Evolutionary conservation across 371 early-diverging fungal species (phyloP).

Genomic region (Mortierella sp.): DNA sequence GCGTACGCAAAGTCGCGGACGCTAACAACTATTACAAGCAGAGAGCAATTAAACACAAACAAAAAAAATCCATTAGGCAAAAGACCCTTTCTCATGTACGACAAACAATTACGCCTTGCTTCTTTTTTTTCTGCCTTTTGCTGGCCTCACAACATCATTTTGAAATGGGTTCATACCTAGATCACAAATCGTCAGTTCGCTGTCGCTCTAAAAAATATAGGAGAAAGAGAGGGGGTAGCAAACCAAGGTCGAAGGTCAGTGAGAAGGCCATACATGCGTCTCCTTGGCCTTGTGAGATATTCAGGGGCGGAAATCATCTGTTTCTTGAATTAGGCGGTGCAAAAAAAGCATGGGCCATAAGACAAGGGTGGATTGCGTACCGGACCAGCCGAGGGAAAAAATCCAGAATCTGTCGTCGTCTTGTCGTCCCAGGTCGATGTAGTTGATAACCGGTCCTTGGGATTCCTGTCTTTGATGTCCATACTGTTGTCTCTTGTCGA

Average conservation of each 20-base stretch:
- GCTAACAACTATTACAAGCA: conserved; percentile 46
- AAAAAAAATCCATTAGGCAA: neutral
- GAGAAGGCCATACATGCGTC: conserved; percentile 1
- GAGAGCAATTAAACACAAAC: neutral
- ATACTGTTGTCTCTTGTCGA: conserved; percentile 1
- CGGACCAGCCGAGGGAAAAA: conserved; percentile 46
- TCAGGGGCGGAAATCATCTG: neutral
- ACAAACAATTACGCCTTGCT: conserved; percentile 10
- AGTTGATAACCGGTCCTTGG: conserved; percentile 2
- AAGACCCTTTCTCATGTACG: neutral
- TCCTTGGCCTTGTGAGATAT: neutral
- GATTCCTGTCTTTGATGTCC: conserved; percentile 3
- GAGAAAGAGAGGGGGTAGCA: neutral
- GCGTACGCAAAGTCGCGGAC: conserved; percentile 84
- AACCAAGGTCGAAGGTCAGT: neutral
- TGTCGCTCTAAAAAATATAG: conserved; percentile 15
- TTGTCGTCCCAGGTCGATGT: neutral
- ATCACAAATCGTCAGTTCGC: conserved; percentile 13
- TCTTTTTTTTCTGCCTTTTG: neutral
- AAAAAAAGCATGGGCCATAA: neutral
- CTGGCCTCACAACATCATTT: neutral
- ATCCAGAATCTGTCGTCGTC: neutral
- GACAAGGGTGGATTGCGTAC: conserved; percentile 17
- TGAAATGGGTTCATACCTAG: conserved; percentile 27
- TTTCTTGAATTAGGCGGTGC: neutral